Evolutionary conservation across 495 filamentous ascomycete genomes (phyloP).

Genomic region (Cercophora sp.): DNA sequence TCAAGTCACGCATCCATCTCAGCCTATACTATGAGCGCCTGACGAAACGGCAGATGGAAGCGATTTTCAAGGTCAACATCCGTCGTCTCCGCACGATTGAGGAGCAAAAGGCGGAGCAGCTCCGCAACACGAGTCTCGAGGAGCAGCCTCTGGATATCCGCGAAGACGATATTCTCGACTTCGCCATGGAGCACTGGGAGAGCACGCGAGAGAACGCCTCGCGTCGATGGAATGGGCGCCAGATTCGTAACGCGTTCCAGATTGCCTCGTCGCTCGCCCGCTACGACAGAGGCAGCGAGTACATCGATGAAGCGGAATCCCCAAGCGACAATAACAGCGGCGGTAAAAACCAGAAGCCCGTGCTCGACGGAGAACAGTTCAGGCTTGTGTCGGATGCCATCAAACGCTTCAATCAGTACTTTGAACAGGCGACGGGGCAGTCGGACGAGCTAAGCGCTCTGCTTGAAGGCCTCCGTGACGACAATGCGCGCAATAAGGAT

Average conservation of each 20-base stretch:
- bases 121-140: slow-evolving; percentile 1
- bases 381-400: slow-evolving; percentile 2
- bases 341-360: not conserved
- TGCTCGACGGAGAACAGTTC: slow-evolving; percentile 1
- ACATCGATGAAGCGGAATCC: not conserved
- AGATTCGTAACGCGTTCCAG: slow-evolving; percentile 60
- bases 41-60: slow-evolving; percentile 63
- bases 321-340: not conserved
- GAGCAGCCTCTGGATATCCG: slow-evolving; percentile 27
- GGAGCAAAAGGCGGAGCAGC: slow-evolving; percentile 33
- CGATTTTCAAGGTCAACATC: slow-evolving; percentile 77
- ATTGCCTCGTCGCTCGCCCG: slow-evolving; percentile 57
- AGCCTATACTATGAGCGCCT: slow-evolving; percentile 57
- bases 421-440: not conserved
- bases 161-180: slow-evolving; percentile 48
- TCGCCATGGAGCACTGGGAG: slow-evolving; percentile 59
- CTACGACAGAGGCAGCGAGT: slow-evolving; percentile 35
- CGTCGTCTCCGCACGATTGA: slow-evolving; percentile 52
- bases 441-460: not conserved
- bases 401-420: slow-evolving; percentile 5
- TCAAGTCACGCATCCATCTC: slow-evolving; percentile 49
- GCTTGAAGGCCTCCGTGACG: not conserved
- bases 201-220: slow-evolving; percentile 10
- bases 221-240: slow-evolving; percentile 47
- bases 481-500: slow-evolving; percentile 1